Evolutionary conservation across 768 basidiomycete species (phyloP).

Genomic region (Suillus lakei): DNA sequence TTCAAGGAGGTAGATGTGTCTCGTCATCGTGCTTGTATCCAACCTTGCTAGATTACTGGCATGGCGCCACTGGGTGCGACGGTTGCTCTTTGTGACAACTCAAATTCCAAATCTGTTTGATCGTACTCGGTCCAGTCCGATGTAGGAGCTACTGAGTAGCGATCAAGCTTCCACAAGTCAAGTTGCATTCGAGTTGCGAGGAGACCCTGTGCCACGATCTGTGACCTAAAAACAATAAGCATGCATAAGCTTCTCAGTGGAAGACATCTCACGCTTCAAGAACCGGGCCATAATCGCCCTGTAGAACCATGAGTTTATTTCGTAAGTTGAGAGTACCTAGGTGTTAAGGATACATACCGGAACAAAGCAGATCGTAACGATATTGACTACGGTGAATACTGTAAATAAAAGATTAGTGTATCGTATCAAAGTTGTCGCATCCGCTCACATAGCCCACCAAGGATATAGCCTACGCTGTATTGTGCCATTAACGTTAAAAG

Average conservation of each 20-base stretch:
- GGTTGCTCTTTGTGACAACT: background rate
- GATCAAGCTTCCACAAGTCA: background rate
- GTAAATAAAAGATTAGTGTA: background rate
- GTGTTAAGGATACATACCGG: background rate
- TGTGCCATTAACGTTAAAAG: background rate
- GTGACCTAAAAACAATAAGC: background rate
- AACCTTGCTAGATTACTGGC: background rate
- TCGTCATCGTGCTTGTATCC: background rate
- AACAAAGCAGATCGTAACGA: background rate
- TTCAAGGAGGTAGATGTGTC: background rate
- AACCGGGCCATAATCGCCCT: background rate
- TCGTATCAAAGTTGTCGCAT: background rate
- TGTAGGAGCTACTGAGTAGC: background rate
- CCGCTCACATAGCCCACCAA: background rate
- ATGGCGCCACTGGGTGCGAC: background rate
- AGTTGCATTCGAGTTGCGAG: slow-evolving; percentile 4
- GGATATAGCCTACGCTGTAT: background rate
- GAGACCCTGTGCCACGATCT: background rate
- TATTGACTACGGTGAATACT: background rate
- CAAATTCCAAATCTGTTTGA: background rate
- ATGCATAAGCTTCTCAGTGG: too few species aligned
- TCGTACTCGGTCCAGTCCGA: background rate
- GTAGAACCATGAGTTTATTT: background rate
- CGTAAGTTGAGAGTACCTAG: background rate
- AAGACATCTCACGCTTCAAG: background rate